Percentiles rank a stretch among this genome's conserved stretches.
Evolutionary conservation across 768 basidiomycete genomes (phyloP).

Genomic region (Astraeus odoratus): DNA sequence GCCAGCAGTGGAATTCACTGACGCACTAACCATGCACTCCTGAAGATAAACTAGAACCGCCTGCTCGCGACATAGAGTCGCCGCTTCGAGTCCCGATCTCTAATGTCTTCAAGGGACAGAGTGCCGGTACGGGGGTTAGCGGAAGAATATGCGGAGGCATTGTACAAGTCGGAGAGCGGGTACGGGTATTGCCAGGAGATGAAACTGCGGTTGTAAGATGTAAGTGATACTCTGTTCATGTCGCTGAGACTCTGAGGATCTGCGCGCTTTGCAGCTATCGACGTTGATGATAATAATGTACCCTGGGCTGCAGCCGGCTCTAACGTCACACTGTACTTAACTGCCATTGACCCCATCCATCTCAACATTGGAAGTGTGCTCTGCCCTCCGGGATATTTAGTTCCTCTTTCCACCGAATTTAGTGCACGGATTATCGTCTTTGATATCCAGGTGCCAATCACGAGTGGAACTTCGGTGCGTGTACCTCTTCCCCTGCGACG

Average conservation of each 20-base stretch:
- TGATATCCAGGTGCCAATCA: slow-evolving; percentile 86
- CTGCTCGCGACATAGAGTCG: slow-evolving; percentile 63
- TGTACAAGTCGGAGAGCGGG: slow-evolving; percentile 84
- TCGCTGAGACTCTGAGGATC: not conserved
- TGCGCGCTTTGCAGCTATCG: slow-evolving; percentile 54
- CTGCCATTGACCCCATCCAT: slow-evolving; percentile 78
- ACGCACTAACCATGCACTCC: not conserved
- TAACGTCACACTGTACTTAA: slow-evolving; percentile 81
- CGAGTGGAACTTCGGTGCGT: slow-evolving; percentile 74
- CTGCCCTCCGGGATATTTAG: slow-evolving; percentile 63
- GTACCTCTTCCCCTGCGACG: not conserved
- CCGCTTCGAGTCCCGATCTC: slow-evolving; percentile 86
- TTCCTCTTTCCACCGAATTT: slow-evolving; percentile 74
- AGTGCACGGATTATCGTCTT: slow-evolving; percentile 89
- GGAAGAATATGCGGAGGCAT: slow-evolving; percentile 85
- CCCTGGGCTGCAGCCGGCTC: slow-evolving; percentile 89
- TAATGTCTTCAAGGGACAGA: slow-evolving; percentile 90
- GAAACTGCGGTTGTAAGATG: slow-evolving; percentile 77
- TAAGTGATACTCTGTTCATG: slow-evolving; percentile 26
- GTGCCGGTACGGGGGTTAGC: slow-evolving; percentile 68
- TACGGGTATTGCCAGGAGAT: slow-evolving; percentile 88
- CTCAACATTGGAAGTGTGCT: slow-evolving; percentile 85
- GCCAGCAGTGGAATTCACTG: no score
- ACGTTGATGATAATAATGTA: slow-evolving; percentile 67
- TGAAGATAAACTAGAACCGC: slow-evolving; percentile 76